Percentiles rank a stretch among this genome's conserved stretches.
phyloP scores from a whole-genome alignment of 768 basidiomycete species.

The Termitomyces eurrhizus region DNA sequence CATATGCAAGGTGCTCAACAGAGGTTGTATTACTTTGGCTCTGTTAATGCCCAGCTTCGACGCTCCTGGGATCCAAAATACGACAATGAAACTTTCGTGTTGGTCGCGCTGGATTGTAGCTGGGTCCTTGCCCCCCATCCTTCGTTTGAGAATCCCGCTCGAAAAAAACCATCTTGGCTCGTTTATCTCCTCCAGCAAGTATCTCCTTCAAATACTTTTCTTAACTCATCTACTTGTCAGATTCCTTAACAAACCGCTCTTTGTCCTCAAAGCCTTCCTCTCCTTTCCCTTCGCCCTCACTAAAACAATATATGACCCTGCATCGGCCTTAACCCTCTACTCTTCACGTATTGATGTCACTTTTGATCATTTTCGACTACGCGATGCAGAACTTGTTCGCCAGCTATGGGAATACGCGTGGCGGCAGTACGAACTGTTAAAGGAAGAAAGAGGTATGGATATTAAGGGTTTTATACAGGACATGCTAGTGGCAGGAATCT shows the following conservation, averaged over 20 bases:
- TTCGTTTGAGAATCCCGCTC: neutral
- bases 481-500: neutral
- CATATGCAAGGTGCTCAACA: slow-evolving; percentile 29
- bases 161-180: neutral
- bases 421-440: slow-evolving; percentile 13
- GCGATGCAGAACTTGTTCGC: slow-evolving; percentile 37
- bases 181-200: slow-evolving; percentile 5
- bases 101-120: slow-evolving; percentile 32
- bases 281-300: neutral
- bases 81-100: slow-evolving; percentile 34
- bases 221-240: neutral
- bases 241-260: neutral
- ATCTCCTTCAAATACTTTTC: neutral
- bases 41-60: slow-evolving; percentile 34
- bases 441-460: neutral
- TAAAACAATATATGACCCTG: slow-evolving; percentile 26
- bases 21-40: slow-evolving; percentile 37
- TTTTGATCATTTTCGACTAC: slow-evolving; percentile 38
- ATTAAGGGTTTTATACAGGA: slow-evolving; percentile 11
- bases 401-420: slow-evolving; percentile 22
- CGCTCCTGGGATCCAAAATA: slow-evolving; percentile 29
- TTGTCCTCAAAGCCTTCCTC: slow-evolving; percentile 1
- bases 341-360: slow-evolving; percentile 33
- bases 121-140: slow-evolving; percentile 25
- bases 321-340: slow-evolving; percentile 30